These are phyloP conservation scores for Entomortierella lignicola DNA, from an alignment of 192 early-diverging fungal genomes.

Conservation along the genomic window DNA sequence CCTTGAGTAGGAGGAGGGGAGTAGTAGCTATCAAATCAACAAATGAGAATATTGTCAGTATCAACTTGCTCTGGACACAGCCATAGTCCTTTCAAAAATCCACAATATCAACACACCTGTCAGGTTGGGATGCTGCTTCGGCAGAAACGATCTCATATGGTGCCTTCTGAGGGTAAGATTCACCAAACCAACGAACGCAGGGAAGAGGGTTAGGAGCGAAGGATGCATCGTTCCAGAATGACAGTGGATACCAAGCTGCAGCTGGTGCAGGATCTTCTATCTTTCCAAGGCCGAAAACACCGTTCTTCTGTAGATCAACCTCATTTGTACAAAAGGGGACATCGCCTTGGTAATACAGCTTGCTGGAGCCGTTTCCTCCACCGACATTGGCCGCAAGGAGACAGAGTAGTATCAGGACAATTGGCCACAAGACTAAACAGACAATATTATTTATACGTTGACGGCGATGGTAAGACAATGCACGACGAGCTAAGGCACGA, in stretches of 20 bases:
- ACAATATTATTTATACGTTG: slow-evolving; percentile 17
- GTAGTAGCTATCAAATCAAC: slow-evolving; percentile 12
- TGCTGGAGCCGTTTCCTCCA: not conserved
- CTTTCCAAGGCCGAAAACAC: not conserved
- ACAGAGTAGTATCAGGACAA: slow-evolving; percentile 22
- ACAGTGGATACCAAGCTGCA: slow-evolving; percentile 21
- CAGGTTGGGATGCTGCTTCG: not conserved
- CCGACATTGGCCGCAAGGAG: not conserved
- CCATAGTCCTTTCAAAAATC: too few relatives aligned
- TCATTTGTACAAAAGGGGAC: slow-evolving; percentile 30
- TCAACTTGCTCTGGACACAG: not conserved
- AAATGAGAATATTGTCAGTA: not conserved
- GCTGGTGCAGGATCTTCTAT: too few relatives aligned
- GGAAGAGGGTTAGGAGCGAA: not conserved
- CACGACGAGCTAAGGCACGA: slow-evolving; percentile 30
- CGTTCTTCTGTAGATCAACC: slow-evolving; percentile 1
- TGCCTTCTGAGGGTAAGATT: slow-evolving; percentile 28
- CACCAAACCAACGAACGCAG: slow-evolving; percentile 49
- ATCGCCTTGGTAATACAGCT: not conserved
- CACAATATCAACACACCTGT: slow-evolving; percentile 13
- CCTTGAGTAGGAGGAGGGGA: slow-evolving; percentile 9
- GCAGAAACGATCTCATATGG: slow-evolving; percentile 29
- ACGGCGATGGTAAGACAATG: slow-evolving; percentile 40
- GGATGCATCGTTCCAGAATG: not conserved
- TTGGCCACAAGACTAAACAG: slow-evolving; percentile 37